Evolutionary conservation across 2,329 filamentous ascomycete species (phyloP), one percentile per base, ranked within the genome.

Genomic region (Setomelanomma holmii): DNA sequence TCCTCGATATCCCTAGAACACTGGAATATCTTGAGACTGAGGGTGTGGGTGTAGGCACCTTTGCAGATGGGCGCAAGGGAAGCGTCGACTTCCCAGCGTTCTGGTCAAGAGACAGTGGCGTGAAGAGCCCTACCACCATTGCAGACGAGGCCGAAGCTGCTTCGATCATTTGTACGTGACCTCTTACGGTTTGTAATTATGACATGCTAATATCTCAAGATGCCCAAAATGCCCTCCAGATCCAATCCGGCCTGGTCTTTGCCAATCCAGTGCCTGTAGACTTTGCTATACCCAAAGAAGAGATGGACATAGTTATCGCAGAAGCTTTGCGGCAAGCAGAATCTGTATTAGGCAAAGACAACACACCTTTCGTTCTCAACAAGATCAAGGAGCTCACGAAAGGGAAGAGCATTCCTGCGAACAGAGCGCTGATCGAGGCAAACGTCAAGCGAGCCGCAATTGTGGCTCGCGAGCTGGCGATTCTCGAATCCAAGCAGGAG

Each of bases 81-180:
- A 77, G 82, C 5, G 84, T 97, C 35, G 89, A 96, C 65, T 95
- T 98, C 66, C 95, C 95, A 1, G 91, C 90, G 0, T 99, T 99
- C 75, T 99, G 90, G 84, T 90, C 90, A 0, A 82, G 93, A 35
- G 91, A 97, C 36, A 97, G 93, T 73, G 91, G 92, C 11, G 78
- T 89, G 45, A 86, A 81, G 73, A 96, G 91, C 68, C 93, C 93
- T 0, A 84, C 85, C 19, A 84, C 90, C 1, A 84, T 97, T 36
- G 77, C 86, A 46, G 83, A 88, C 60, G 91, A 96, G 70, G 81
- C 81, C 49, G 90, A 98, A 69, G 95, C 95, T 27, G 95, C 95
- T 0, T 87, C 89, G n/a, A 91, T 98, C 50, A 89, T 96, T 51
- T 81, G 85, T 87, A 74, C 74, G 83, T 77, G 6, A 23, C 41